A percentile compares a stretch with the other conserved stretches of the same genome.
These are phyloP conservation scores for Verticillium alfalfae DNA, from an alignment of 2,329 filamentous ascomycete genomes.

Conservation along the genomic window DNA sequence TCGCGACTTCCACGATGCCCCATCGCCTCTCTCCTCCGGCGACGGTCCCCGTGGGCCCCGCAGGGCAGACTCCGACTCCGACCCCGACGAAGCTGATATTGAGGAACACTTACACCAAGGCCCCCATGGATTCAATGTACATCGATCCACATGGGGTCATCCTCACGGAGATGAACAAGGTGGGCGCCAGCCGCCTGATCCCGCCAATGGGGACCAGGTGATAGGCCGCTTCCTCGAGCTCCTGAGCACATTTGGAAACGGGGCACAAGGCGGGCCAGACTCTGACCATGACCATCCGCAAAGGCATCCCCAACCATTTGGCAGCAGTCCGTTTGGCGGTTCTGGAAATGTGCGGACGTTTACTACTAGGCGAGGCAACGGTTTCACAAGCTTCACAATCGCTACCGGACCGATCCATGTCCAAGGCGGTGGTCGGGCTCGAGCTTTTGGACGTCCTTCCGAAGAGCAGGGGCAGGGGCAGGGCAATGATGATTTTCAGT, in stretches of 20 bases:
- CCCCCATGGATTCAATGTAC: slow-evolving; percentile 31
- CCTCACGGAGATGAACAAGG: neutral
- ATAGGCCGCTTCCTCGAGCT: slow-evolving; percentile 38
- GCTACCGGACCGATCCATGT: slow-evolving; percentile 28
- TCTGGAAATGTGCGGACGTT: neutral
- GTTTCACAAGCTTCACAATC: slow-evolving; percentile 41
- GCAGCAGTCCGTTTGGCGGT: neutral
- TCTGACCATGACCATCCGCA: neutral
- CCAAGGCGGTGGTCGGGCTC: slow-evolving; percentile 10
- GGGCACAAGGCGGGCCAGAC: neutral
- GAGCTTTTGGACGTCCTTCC: slow-evolving; percentile 4
- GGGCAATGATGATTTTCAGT: slow-evolving; percentile 36
- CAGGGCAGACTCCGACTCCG: slow-evolving; percentile 36
- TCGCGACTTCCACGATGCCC: slow-evolving; percentile 31
- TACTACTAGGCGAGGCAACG: neutral
- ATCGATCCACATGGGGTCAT: slow-evolving; percentile 23
- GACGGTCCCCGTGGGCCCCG: slow-evolving; percentile 11
- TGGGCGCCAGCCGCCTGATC: slow-evolving; percentile 11
- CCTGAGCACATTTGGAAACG: slow-evolving; percentile 27
- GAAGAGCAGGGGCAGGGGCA: slow-evolving; percentile 13
- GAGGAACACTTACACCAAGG: slow-evolving; percentile 40
- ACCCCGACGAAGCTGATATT: slow-evolving; percentile 55
- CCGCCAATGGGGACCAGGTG: slow-evolving; percentile 26
- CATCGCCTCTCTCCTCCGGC: slow-evolving; percentile 4
- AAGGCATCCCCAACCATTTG: neutral